Percentiles rank a stretch among this genome's conserved stretches.
Evolutionary conservation across 2,329 filamentous ascomycete species (phyloP).

Genomic region (Paracorniculantispora psalliotae): DNA sequence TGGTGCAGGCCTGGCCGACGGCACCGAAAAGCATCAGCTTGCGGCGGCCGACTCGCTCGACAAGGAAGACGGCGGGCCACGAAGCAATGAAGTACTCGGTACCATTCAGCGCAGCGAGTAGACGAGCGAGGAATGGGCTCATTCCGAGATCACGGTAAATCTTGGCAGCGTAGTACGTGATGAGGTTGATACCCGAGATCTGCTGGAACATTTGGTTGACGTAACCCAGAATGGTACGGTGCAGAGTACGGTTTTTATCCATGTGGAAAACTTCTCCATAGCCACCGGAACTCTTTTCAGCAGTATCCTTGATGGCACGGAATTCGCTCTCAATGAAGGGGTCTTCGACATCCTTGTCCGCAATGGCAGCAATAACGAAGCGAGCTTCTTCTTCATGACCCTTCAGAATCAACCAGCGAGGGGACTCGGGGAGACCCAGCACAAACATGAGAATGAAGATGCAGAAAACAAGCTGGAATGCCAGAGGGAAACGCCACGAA

Average conservation of each 20-base stretch:
- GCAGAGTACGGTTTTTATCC: slow-evolving; percentile 52
- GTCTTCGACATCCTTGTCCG: slow-evolving; percentile 49
- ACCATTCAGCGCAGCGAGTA: slow-evolving; percentile 42
- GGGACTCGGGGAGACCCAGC: slow-evolving; percentile 50
- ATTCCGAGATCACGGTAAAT: slow-evolving; percentile 55
- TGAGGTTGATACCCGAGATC: slow-evolving; percentile 58
- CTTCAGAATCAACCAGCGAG: slow-evolving; percentile 43
- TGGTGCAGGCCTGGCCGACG: slow-evolving; percentile 54
- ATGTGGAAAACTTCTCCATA: slow-evolving; percentile 55
- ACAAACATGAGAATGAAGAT: slow-evolving; percentile 51
- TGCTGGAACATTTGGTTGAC: slow-evolving; percentile 62
- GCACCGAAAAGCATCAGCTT: slow-evolving; percentile 69
- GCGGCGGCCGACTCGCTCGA: slow-evolving; percentile 62
- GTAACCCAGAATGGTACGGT: slow-evolving; percentile 55
- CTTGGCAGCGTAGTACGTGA: slow-evolving; percentile 57
- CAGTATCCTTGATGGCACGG: slow-evolving; percentile 58
- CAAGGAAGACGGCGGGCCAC: slow-evolving; percentile 55
- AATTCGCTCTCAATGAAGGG: slow-evolving; percentile 55
- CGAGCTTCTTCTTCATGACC: slow-evolving; percentile 43
- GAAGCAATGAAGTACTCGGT: slow-evolving; percentile 58
- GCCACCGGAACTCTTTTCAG: slow-evolving; percentile 63
- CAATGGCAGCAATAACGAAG: slow-evolving; percentile 46
- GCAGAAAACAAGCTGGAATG: slow-evolving; percentile 51
- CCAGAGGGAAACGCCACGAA: slow-evolving; percentile 56
- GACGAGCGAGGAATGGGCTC: slow-evolving; percentile 49